Percentiles rank a stretch among this genome's conserved stretches.
Conservation (phyloP, 139 green algal genomes). For the Medakamo hakoo region DNA sequence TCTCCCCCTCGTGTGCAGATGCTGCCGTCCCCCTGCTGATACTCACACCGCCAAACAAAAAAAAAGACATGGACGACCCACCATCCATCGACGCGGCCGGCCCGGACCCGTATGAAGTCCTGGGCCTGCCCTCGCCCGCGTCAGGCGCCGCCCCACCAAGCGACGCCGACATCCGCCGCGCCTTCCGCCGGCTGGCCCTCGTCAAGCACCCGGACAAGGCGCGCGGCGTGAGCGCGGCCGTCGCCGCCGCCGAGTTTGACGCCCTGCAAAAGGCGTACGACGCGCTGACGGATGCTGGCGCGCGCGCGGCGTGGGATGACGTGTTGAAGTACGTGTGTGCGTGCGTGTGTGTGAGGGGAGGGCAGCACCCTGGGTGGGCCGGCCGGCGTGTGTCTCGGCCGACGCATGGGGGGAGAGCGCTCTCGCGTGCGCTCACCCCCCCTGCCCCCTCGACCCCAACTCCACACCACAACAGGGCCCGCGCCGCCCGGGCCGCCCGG, state of each 20-base stretch:
- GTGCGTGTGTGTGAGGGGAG: not conserved
- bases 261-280: constrained; percentile 69
- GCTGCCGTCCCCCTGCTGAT: too few relatives aligned
- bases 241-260: constrained; percentile 57
- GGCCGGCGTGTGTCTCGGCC: not conserved
- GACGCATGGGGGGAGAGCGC: not conserved
- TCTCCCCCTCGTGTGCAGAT: too few relatives aligned
- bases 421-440: too few relatives aligned
- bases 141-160: too few relatives aligned
- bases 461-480: not conserved
- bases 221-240: too few relatives aligned
- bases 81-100: not conserved
- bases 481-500: constrained; percentile 2
- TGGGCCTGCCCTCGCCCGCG: not conserved
- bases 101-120: not conserved
- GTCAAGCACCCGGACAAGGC: constrained; percentile 72
- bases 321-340: constrained; percentile 25
- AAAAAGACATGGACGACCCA: too few relatives aligned
- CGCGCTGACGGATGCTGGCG: constrained; percentile 48
- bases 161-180: constrained; percentile 4
- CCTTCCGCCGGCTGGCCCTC: constrained; percentile 49
- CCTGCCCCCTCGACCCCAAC: too few relatives aligned
- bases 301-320: constrained; percentile 48
- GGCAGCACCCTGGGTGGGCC: not conserved
- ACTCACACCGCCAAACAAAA: too few relatives aligned